Conservation (phyloP, 805 yeast genomes). For the Metschnikowia kunwiensis region DNA sequence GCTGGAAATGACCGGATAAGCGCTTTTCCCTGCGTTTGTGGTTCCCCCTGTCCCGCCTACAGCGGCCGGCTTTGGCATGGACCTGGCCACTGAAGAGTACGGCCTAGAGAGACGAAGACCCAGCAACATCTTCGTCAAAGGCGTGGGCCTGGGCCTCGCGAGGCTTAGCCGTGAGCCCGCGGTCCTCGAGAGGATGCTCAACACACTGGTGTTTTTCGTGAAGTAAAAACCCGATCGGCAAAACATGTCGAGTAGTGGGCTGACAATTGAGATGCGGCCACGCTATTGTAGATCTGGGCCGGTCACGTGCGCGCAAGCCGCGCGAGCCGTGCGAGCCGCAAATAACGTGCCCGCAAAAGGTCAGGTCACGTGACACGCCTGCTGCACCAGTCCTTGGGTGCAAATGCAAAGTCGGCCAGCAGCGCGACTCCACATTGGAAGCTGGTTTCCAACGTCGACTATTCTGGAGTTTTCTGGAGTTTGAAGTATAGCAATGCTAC, state of each 20-base stretch:
- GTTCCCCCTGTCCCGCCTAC: slow-evolving; percentile 1
- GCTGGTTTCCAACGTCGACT: not conserved
- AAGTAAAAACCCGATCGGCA: slow-evolving; percentile 58
- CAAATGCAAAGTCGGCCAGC: not conserved
- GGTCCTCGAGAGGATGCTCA: slow-evolving; percentile 29
- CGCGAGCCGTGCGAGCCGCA: not conserved
- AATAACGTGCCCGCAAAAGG: not conserved
- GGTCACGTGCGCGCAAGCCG: not conserved
- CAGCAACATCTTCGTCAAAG: slow-evolving; percentile 9
- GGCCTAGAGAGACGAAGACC: slow-evolving; percentile 4
- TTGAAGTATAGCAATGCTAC: slow-evolving; percentile 13
- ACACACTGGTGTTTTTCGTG: slow-evolving; percentile 49
- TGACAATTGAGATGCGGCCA: not conserved
- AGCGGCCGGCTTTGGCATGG: not conserved
- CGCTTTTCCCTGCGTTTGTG: slow-evolving; percentile 1
- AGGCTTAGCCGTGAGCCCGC: slow-evolving; percentile 20
- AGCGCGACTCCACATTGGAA: no score
- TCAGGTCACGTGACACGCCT: no score
- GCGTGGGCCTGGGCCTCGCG: slow-evolving; percentile 9
- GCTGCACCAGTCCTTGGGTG: no score
- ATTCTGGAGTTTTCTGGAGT: not conserved
- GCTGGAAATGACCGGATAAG: slow-evolving; percentile 21
- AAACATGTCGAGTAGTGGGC: slow-evolving; percentile 22
- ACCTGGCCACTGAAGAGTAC: slow-evolving; percentile 6
- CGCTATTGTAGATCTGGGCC: no score